These are phyloP conservation scores for Amanita molliuscula DNA, from an alignment of 768 basidiomycete genomes.

Conservation along the genomic window DNA sequence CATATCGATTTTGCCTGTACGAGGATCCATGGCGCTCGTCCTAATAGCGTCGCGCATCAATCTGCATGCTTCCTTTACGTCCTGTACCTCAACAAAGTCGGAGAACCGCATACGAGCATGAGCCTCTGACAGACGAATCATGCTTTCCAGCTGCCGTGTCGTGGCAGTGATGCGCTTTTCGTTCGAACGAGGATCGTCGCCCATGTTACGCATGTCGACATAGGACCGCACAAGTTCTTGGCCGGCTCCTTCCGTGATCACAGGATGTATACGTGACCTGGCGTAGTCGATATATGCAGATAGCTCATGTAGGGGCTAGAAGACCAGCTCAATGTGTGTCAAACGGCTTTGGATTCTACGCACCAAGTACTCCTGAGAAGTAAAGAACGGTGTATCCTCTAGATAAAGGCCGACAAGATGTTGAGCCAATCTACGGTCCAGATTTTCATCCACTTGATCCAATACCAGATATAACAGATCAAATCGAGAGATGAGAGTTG, in stretches of 20 bases:
- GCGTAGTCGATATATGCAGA: constrained; percentile 95
- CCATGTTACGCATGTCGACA: constrained; percentile 89
- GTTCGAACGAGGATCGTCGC: constrained; percentile 74
- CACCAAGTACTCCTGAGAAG: constrained; percentile 68
- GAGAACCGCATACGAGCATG: constrained; percentile 96
- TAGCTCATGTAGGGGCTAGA: constrained; percentile 81
- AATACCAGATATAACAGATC: constrained; percentile 93
- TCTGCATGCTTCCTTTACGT: constrained; percentile 87
- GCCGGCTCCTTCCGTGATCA: constrained; percentile 78
- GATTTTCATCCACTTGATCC: constrained; percentile 84
- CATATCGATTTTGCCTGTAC: constrained; percentile 97
- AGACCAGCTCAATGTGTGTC: neutral
- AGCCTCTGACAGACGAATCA: constrained; percentile 93
- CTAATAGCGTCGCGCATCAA: constrained; percentile 95
- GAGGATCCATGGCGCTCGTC: constrained; percentile 90
- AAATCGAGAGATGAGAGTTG: constrained; percentile 95
- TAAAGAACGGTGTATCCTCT: constrained; percentile 72
- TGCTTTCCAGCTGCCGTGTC: constrained; percentile 91
- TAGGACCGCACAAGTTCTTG: constrained; percentile 81
- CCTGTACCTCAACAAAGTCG: constrained; percentile 72
- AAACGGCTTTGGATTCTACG: neutral
- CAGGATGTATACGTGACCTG: constrained; percentile 74
- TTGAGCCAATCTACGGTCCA: constrained; percentile 82
- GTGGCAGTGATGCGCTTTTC: constrained; percentile 98
- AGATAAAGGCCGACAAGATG: constrained; percentile 91